Evolutionary conservation across 805 yeast species (phyloP), one percentile per base, ranked within the genome.

Genomic region (Zygosaccharomyces bisporus): DNA sequence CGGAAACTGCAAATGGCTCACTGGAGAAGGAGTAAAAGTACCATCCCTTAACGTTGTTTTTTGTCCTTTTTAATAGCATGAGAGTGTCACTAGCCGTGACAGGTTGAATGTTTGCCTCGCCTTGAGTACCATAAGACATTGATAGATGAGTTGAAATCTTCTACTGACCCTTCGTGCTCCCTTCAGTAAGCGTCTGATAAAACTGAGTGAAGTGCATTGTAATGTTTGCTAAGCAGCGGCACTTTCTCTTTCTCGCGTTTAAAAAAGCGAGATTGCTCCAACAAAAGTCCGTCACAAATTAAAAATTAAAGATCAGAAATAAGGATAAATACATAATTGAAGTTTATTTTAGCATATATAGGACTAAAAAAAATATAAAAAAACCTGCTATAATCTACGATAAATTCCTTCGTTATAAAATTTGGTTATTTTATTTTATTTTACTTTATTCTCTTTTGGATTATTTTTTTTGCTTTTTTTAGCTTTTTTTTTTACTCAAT

Each of bases 1-100:
- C 89, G 31, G 86, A 79, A 6, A 85, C 93, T 3, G 83, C 74
- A 57, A 84, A 86, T 0, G 93, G 93, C 60, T 85, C 95, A 16
- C 86, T 78, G 1, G 90, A 89, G 75, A 85, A 81, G 2, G 82
- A 70, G 51, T 79, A 81, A 5, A 81, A 67, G 57, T 80, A 79
- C 90, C 90, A 78, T 3, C 90, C 91, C 27, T 70, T 52, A 2
- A 81, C 69, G 27, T 63, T 55, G 21, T 61, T 55, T 4, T 73
- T 63, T 0, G 77, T 70, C 34, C 41, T 52, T 29, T 24, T 48
- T 16, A 34, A 33, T 25, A 35, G 38, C 27, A 38, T 16, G 7
- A 33, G 12, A 20, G 36, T 33, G n/a, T 36, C 48, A 9, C 18
- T 21, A 14, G 21, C n/a, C 7, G 41, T 25, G 14, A 17, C 34